These are phyloP conservation scores for Sporothrix sp. DNA, from an alignment of 2,329 filamentous ascomycete species.

Conservation along the genomic window DNA sequence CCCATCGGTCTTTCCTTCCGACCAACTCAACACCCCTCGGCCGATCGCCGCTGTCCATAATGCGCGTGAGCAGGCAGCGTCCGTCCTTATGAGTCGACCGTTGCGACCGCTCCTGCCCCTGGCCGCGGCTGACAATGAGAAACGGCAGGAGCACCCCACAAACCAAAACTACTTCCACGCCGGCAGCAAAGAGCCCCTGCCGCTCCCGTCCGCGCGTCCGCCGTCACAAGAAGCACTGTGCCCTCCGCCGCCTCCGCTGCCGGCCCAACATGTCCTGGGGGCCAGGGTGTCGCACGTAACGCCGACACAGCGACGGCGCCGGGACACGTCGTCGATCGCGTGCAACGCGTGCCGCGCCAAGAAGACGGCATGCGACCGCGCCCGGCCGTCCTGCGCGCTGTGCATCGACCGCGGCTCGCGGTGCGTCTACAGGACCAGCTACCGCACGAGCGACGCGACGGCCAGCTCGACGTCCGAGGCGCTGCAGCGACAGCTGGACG, in stretches of 20 bases:
- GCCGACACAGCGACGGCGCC: background rate
- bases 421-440: conserved; percentile 10
- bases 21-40: too few relatives aligned
- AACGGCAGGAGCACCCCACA: background rate
- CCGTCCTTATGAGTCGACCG: background rate
- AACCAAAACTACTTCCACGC: too few relatives aligned
- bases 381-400: conserved; percentile 7
- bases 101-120: background rate
- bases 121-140: background rate
- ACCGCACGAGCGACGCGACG: background rate
- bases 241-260: too few relatives aligned
- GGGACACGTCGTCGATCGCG: conserved; percentile 10
- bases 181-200: too few relatives aligned
- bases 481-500: background rate
- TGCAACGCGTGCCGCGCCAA: conserved; percentile 13
- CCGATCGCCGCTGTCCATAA: too few relatives aligned
- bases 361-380: conserved; percentile 10
- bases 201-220: too few relatives aligned
- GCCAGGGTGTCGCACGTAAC: too few relatives aligned
- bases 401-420: conserved; percentile 7
- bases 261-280: background rate
- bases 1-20: too few relatives aligned
- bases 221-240: too few relatives aligned
- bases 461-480: background rate
- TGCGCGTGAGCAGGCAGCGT: background rate